Evolutionary conservation across 176 grass and related monocot genomes (phyloP), one percentile per base, ranked within the genome.

Genomic region (Oryza punctata): DNA sequence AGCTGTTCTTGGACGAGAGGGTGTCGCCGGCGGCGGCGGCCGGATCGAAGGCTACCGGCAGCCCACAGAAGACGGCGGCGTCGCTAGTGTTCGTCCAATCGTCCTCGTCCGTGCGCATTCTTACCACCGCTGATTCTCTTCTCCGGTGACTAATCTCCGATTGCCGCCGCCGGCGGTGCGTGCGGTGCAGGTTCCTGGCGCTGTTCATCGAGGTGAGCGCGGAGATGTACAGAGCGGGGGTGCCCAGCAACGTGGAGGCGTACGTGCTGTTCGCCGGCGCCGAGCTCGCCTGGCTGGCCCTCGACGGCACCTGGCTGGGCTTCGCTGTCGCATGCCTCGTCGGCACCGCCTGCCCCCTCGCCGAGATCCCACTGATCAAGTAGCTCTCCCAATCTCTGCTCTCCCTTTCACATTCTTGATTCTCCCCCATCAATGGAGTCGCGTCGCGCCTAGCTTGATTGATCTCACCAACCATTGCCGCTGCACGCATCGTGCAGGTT

Each of bases 311-410:
- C 33, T 98, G 95, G 95, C 68, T 66, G 28, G 92, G 96, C 75
- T 98, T 98, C 90, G 92, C 91, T 59, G 0, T 95, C 79, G 92
- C 96, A 23, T 98, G 88, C 83, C 84, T 95, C 90, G 79, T 93
- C 59, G 95, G 95, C 60, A 50, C 86, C 38, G 83, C 82, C 23
- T 98, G 96, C 79, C 92, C 91, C 24, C 82, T 95, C 73, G 88
- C 87, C 82, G 91, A 98, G 91, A 86, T 95, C 80, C 92, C 91
- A 73, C 3, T 98, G 67, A 93, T 98, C 88, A 98, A 91, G 95
- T 97, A 79, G 5, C 9, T 32, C 52, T 50, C 47, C 13, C 43
- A 45, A 50, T 16, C 47, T 50, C 47, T 50, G 12, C 13, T 0
- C 43, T 45, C 43, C 43, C 10, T 9, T 12, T 10, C 43, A 14